Evolutionary conservation across 257 asterid genomes (phyloP).

Genomic region (Penstemon newberryi): DNA sequence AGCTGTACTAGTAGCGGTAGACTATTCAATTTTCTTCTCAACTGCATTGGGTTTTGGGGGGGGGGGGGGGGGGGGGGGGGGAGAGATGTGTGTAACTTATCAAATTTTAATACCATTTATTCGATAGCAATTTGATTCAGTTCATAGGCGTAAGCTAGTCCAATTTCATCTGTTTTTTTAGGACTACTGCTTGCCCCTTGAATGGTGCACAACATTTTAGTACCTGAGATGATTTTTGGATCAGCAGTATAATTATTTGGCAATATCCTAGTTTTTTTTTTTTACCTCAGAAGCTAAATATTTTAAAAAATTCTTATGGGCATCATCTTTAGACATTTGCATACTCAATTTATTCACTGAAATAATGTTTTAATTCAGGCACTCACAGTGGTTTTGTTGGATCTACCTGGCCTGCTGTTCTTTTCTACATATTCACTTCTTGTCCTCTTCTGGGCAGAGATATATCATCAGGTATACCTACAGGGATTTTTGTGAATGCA

Average conservation of each 20-base stretch:
- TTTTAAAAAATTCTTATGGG: neutral
- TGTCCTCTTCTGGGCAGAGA: conserved; percentile 94
- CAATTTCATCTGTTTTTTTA: neutral
- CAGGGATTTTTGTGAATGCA: conserved; percentile 22
- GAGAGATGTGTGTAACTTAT: neutral
- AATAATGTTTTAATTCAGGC: conserved; percentile 42
- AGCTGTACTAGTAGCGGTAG: neutral
- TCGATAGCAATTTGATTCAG: conserved; percentile 21
- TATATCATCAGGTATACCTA: conserved; percentile 82
- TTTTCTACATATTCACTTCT: conserved; percentile 91
- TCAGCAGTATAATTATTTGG: conserved; percentile 6
- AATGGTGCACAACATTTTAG: neutral
- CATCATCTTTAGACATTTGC: conserved; percentile 10
- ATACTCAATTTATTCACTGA: conserved; percentile 16
- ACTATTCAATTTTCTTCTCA: conserved; percentile 4
- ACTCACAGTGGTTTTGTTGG: conserved; percentile 59
- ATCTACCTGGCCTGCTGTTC: conserved; percentile 89
- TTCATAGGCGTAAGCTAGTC: conserved; percentile 7
- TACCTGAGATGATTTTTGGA: conserved; percentile 12
- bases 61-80: too few species aligned
- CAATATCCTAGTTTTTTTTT: conserved; percentile 15
- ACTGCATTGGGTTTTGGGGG: too few species aligned
- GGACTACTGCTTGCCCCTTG: neutral
- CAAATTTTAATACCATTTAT: conserved; percentile 7
- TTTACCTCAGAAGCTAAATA: neutral